These are phyloP conservation scores for Tricholoma hemisulphureum DNA, from an alignment of 768 basidiomycete genomes.

Conservation along the genomic window DNA sequence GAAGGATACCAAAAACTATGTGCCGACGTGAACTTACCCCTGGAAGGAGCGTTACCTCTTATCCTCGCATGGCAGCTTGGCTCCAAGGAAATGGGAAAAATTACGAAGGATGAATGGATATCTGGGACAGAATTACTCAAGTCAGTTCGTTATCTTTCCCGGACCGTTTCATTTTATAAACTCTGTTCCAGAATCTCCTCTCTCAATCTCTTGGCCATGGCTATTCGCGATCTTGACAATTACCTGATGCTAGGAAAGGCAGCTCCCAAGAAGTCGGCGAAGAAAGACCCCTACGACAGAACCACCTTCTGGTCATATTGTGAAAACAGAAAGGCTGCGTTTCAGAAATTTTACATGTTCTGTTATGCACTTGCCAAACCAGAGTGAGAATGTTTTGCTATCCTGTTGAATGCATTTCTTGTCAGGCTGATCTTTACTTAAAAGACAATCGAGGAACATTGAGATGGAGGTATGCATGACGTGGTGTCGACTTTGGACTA, in stretches of 20 bases:
- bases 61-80: conserved; percentile 75
- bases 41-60: conserved; percentile 73
- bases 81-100: conserved; percentile 70
- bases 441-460: conserved; percentile 69
- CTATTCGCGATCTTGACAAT: conserved; percentile 59
- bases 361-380: conserved; percentile 72
- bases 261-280: conserved; percentile 34
- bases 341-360: conserved; percentile 66
- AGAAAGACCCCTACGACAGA: conserved; percentile 58
- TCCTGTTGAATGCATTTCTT: background rate
- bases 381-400: conserved; percentile 47
- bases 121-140: conserved; percentile 44
- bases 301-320: conserved; percentile 50
- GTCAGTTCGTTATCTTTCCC: conserved; percentile 24
- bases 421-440: background rate
- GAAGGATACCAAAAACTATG: conserved; percentile 75
- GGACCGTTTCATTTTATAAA: background rate
- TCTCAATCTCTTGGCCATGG: conserved; percentile 45
- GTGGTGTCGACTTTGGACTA: background rate
- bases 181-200: conserved; percentile 38
- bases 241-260: conserved; percentile 55
- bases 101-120: conserved; percentile 71
- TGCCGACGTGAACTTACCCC: conserved; percentile 62
- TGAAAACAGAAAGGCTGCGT: conserved; percentile 48
- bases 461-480: conserved; percentile 69